A percentile compares a stretch with the other conserved stretches of the same genome.
Conservation (phyloP, 257 asterid species). For the Catharanthus roseus region DNA sequence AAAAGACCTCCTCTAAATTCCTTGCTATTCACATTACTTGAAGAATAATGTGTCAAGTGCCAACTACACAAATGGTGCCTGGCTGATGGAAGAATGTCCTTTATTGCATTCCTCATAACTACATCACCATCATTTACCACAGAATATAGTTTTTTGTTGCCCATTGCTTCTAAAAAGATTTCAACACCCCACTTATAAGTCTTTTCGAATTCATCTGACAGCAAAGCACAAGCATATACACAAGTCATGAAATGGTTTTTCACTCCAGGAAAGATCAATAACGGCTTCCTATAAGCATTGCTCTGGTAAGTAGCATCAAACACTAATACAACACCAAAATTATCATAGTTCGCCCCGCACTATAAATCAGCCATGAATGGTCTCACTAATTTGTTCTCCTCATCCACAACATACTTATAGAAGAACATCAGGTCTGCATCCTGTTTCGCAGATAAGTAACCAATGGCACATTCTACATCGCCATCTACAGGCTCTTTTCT, state of each 20-base stretch:
- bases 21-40: neutral
- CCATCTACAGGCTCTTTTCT: no score
- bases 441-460: no score
- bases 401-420: no score
- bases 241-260: neutral
- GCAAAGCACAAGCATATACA: neutral
- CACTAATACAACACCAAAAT: neutral
- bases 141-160: neutral
- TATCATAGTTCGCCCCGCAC: neutral
- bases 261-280: neutral
- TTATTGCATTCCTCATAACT: neutral
- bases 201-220: neutral
- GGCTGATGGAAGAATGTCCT: no score
- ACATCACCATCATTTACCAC: neutral
- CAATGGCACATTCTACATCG: no score
- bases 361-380: neutral
- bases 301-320: neutral
- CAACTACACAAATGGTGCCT: neutral
- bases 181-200: neutral
- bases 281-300: neutral
- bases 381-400: no score
- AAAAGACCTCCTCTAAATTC: neutral
- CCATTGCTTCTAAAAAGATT: neutral
- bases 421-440: no score
- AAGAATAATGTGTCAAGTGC: neutral